Percentiles rank a stretch among this genome's conserved stretches.
These are phyloP conservation scores for Saksenaea oblongispora DNA, from an alignment of 371 early-diverging fungal genomes.

Conservation along the genomic window DNA sequence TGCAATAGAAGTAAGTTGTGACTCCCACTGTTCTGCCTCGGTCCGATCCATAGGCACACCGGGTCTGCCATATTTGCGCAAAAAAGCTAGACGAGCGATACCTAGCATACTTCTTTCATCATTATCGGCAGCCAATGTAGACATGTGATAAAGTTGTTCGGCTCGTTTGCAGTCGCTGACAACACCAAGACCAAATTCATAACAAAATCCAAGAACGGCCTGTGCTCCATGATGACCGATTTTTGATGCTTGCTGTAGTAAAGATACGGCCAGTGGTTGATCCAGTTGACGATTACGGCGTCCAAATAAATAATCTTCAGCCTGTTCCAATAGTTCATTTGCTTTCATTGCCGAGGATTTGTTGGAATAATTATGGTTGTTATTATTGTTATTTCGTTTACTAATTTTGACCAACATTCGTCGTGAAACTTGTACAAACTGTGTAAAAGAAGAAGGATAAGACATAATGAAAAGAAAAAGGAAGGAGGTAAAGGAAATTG, in stretches of 20 bases:
- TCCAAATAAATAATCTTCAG: conserved; percentile 53
- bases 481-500: neutral
- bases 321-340: conserved; percentile 24
- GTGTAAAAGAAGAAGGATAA: neutral
- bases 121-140: conserved; percentile 17
- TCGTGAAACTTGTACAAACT: conserved; percentile 19
- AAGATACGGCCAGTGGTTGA: conserved; percentile 40
- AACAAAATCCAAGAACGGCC: conserved; percentile 60
- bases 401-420: conserved; percentile 9
- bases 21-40: conserved; percentile 64
- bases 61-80: conserved; percentile 75
- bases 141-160: conserved; percentile 55
- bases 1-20: conserved; percentile 25
- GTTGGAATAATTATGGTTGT: neutral
- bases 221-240: conserved; percentile 46
- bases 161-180: conserved; percentile 48
- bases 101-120: conserved; percentile 42
- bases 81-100: conserved; percentile 61
- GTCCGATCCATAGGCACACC: conserved; percentile 63
- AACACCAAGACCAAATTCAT: conserved; percentile 77
- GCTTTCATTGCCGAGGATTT: neutral
- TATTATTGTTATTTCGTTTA: neutral
- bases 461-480: neutral
- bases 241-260: conserved; percentile 39
- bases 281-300: conserved; percentile 36